A percentile compares a stretch with the other conserved stretches of the same genome.
These are phyloP conservation scores for Gentiana macrophylla DNA, from an alignment of 257 asterid genomes.

Conservation along the genomic window DNA sequence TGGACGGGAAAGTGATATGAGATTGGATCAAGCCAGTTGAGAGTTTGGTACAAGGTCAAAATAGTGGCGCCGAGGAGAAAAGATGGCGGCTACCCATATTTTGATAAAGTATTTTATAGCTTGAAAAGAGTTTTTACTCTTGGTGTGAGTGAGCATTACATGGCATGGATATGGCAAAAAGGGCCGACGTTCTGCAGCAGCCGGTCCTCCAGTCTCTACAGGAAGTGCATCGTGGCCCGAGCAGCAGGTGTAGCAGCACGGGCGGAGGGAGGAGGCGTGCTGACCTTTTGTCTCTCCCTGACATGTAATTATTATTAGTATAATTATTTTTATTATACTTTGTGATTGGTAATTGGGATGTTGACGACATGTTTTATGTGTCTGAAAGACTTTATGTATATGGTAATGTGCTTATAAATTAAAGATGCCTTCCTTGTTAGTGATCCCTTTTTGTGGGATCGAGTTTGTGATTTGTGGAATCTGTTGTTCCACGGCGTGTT, in stretches of 20 bases:
- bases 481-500: too few relatives aligned
- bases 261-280: constrained; percentile 20
- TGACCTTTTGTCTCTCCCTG: constrained; percentile 27
- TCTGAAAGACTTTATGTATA: background rate
- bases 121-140: constrained; percentile 6
- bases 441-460: constrained; percentile 8
- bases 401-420: background rate
- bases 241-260: constrained; percentile 24
- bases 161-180: constrained; percentile 25
- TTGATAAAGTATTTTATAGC: constrained; percentile 18
- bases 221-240: constrained; percentile 10
- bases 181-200: constrained; percentile 18
- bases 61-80: constrained; percentile 31
- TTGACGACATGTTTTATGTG: constrained; percentile 7
- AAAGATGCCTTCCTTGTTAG: background rate
- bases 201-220: constrained; percentile 5
- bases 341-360: constrained; percentile 11
- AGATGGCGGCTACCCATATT: constrained; percentile 21
- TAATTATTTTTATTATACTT: background rate
- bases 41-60: constrained; percentile 23
- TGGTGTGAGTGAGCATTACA: constrained; percentile 15
- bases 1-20: constrained; percentile 22
- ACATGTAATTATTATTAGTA: constrained; percentile 30
- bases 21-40: constrained; percentile 20
- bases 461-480: background rate